Conservation (phyloP, 352 stramenopile genomes). For the Bremia lactucae region DNA sequence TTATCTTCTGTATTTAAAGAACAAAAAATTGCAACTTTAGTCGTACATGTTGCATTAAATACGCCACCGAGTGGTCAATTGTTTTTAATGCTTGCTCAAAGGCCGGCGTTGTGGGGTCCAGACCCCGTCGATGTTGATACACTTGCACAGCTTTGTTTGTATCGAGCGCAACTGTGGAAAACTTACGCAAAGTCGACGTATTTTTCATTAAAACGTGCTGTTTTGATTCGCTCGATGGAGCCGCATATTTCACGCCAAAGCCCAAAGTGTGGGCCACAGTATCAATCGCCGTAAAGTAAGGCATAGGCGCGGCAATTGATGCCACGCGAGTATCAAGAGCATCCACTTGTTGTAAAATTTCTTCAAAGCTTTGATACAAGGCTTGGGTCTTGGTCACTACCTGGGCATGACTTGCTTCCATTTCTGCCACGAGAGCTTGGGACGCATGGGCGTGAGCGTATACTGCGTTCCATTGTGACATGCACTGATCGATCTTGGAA, state of each 20-base stretch:
- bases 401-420: slow-evolving; percentile 72
- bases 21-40: neutral
- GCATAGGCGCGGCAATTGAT: slow-evolving; percentile 53
- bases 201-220: slow-evolving; percentile 11
- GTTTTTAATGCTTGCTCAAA: slow-evolving; percentile 57
- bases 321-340: slow-evolving; percentile 47
- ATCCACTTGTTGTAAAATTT: slow-evolving; percentile 48
- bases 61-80: slow-evolving; percentile 58
- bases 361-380: slow-evolving; percentile 72
- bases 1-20: no score
- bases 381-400: slow-evolving; percentile 64
- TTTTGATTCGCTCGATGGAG: slow-evolving; percentile 14
- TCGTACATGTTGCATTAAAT: slow-evolving; percentile 58
- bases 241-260: slow-evolving; percentile 60
- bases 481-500: slow-evolving; percentile 21
- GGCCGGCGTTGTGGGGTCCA: slow-evolving; percentile 51
- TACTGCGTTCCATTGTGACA: slow-evolving; percentile 30
- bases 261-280: slow-evolving; percentile 39
- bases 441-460: slow-evolving; percentile 46
- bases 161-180: neutral
- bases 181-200: neutral
- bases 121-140: slow-evolving; percentile 57
- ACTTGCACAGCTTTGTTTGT: slow-evolving; percentile 47
- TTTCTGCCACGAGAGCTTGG: slow-evolving; percentile 59
- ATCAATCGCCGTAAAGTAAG: slow-evolving; percentile 64